phyloP scores from a whole-genome alignment of 768 basidiomycete species.

The Steccherinum ochraceum region DNA sequence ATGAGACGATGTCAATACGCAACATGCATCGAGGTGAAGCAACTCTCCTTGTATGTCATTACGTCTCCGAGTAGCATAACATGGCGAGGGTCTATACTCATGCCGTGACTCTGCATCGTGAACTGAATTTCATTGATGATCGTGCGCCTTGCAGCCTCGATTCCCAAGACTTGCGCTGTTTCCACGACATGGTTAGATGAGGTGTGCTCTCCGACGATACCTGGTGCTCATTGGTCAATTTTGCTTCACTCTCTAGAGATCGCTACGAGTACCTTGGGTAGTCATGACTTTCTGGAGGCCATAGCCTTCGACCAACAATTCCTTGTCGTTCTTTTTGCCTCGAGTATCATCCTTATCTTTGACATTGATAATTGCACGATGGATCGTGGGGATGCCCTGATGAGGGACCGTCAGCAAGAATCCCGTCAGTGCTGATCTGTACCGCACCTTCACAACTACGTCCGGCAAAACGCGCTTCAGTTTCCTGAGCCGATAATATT shows the following conservation, averaged over 20 bases:
- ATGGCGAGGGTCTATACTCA: constrained; percentile 98
- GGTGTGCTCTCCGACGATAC: constrained; percentile 88
- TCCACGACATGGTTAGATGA: constrained; percentile 98
- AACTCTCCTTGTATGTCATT: constrained; percentile 89
- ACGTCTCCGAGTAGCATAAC: constrained; percentile 98
- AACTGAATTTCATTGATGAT: constrained; percentile 97
- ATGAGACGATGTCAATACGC: constrained; percentile 1
- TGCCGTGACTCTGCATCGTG: constrained; percentile 95
- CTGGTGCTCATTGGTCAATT: constrained; percentile 33
- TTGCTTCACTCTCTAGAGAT: not conserved
- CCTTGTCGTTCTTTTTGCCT: constrained; percentile 84
- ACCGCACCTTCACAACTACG: constrained; percentile 86
- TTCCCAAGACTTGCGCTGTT: constrained; percentile 90
- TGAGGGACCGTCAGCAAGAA: too few species aligned
- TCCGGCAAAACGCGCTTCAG: constrained; percentile 78
- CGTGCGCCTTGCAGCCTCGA: constrained; percentile 90
- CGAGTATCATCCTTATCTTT: constrained; percentile 78
- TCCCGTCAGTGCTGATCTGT: too few species aligned
- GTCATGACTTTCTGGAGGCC: constrained; percentile 96
- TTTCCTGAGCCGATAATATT: constrained; percentile 78
- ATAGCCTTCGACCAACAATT: constrained; percentile 94
- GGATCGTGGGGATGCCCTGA: constrained; percentile 81
- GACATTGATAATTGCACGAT: constrained; percentile 93
- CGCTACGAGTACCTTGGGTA: constrained; percentile 68
- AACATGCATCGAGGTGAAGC: not conserved